Base-by-base conservation (phyloP, 1,284 basidiomycete species). In the Papiliotrema fonsecae region DNA sequence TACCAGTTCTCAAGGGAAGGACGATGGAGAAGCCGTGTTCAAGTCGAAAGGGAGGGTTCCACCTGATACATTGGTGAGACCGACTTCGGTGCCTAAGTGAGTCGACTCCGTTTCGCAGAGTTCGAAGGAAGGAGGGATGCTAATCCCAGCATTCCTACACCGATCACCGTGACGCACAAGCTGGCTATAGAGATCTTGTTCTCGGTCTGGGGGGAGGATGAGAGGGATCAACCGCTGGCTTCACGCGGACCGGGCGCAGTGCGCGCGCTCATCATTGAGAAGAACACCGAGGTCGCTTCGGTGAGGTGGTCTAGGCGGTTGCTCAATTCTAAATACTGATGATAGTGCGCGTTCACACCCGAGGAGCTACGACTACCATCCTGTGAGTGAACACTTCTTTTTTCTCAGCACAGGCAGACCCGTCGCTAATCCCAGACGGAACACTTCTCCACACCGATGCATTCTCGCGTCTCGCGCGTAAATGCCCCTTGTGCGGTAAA, bases 141-240 rank as follows among this genome's bases (percentile, higher is more conserved):
- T 49, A 27, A 28, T 19, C 36, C 19, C 47, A 65, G 64, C 13
- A 55, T 64, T 19, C 48, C 61, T n/a, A 66, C 69, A 2, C 69
- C 69, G 1, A 64, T 71, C 40, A 41, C 45, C 10, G 65, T 68
- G 2, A 45, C 57, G 2, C 69, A 71, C 45, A 44, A 57, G 30
- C 52, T 71, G 5, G 49, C 59, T 10, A 35, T 62, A n/a, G 60
- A 71, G 38, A 54, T 71, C 4, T 64, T 52, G 46, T 71, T 68
- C 52, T 61, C 65, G 0, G 55, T 69, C 5, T 57, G 61, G 19
- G 60, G 61, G 18, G 60, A 66, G 47, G 59, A 65, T 34, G 49
- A 60, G 22, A 4, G 24, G 1, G 61, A 60, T 2, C 25, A 48
- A 5, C 41, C 45, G 1, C 34, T 43, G 18, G 58, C 18, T 11